These are phyloP conservation scores for Aspergillus transmontanensis DNA, from an alignment of 2,329 filamentous ascomycete species.

Conservation along the genomic window DNA sequence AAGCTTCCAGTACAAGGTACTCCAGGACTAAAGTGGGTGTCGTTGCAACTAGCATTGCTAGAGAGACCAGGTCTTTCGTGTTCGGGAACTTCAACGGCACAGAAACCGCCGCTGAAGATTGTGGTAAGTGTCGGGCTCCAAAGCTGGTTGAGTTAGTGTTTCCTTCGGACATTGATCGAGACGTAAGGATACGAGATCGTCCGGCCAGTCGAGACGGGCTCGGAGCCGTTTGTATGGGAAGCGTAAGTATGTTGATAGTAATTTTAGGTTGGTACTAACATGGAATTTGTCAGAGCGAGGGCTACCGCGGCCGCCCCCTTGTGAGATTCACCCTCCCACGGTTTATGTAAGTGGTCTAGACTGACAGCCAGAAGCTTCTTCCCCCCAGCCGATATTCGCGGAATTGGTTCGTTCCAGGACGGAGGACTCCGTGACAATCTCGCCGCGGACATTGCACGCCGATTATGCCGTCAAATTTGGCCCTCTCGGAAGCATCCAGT, in stretches of 20 bases:
- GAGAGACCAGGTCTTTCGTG: conserved; percentile 17
- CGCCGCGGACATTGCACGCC: conserved; percentile 11
- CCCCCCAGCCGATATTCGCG: conserved; percentile 16
- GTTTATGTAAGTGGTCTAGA: too few relatives aligned
- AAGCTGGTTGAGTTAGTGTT: too few relatives aligned
- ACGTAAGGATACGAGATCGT: neutral
- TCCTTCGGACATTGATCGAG: too few relatives aligned
- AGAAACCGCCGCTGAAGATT: too few relatives aligned
- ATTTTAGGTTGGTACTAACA: too few relatives aligned
- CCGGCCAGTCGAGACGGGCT: too few relatives aligned
- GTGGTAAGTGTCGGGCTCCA: too few relatives aligned
- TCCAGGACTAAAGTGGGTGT: conserved; percentile 14
- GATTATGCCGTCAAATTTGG: conserved; percentile 20
- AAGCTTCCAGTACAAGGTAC: too few relatives aligned
- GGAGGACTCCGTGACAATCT: conserved; percentile 11
- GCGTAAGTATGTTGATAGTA: conserved; percentile 6
- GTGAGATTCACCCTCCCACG: neutral
- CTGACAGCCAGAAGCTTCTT: conserved; percentile 18
- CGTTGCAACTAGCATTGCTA: conserved; percentile 21
- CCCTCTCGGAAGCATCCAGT: conserved; percentile 8
- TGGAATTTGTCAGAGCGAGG: conserved; percentile 14
- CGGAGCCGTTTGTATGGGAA: conserved; percentile 14
- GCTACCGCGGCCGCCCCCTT: conserved; percentile 20
- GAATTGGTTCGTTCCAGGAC: conserved; percentile 12
- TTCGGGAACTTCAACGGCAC: conserved; percentile 22